These are phyloP conservation scores for Betula pendula DNA, from an alignment of 306 rosid species.

Conservation along the genomic window DNA sequence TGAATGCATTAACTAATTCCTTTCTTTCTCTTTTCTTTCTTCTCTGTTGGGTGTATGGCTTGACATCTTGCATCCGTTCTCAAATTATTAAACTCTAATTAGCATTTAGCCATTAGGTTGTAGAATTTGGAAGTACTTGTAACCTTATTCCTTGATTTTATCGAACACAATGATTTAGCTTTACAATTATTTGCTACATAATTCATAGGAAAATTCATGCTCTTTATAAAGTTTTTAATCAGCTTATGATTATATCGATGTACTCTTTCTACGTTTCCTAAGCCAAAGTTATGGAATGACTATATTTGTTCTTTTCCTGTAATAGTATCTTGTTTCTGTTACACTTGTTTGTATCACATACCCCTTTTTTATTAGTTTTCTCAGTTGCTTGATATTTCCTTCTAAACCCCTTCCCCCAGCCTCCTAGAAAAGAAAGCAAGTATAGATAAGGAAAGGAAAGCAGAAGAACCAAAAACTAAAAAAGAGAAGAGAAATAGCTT, in stretches of 20 bases:
- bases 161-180: not conserved
- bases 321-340: not conserved
- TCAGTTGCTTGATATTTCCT: not conserved
- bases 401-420: not conserved
- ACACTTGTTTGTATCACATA: not conserved
- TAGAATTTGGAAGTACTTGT: not conserved
- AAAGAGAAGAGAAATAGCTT: not conserved
- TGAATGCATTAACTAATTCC: not conserved
- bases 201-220: not conserved
- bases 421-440: not conserved
- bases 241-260: no score
- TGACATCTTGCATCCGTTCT: not conserved
- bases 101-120: not conserved
- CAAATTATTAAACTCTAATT: not conserved
- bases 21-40: no score
- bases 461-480: constrained; percentile 1
- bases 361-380: not conserved
- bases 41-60: not conserved
- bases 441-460: not conserved
- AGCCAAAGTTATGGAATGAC: no score
- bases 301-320: not conserved
- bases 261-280: no score
- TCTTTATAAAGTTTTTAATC: no score
- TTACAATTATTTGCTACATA: not conserved
- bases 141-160: no score